Percentiles rank a stretch among this genome's conserved stretches.
These are phyloP conservation scores for Lyophyllum decastes DNA, from an alignment of 768 basidiomycete species.

Conservation along the genomic window DNA sequence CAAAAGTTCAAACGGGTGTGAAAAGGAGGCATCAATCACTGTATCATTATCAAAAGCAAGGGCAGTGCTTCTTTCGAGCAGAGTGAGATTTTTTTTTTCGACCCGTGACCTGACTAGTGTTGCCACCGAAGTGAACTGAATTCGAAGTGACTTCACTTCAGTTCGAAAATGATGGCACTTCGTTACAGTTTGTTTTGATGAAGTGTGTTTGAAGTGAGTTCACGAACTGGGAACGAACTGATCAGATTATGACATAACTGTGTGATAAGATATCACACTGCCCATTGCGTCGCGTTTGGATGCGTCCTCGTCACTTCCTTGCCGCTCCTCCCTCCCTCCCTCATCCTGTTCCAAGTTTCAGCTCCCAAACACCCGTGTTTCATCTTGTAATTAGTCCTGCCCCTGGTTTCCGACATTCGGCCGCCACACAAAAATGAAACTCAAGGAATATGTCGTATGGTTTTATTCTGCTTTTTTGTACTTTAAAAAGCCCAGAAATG, in stretches of 20 bases:
- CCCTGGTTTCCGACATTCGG: not conserved
- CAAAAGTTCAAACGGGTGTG: too few relatives aligned
- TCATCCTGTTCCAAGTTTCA: not conserved
- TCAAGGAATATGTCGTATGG: too few relatives aligned
- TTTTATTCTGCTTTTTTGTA: too few relatives aligned
- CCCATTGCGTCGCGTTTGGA: not conserved
- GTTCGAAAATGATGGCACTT: too few relatives aligned
- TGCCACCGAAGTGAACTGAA: not conserved
- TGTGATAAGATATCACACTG: not conserved
- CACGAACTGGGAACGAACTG: not conserved
- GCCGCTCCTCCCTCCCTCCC: not conserved
- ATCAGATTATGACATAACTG: not conserved
- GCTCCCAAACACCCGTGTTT: not conserved
- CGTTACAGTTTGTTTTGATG: not conserved
- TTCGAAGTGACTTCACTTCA: not conserved
- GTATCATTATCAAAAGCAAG: too few relatives aligned
- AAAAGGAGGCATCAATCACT: too few relatives aligned
- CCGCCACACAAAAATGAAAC: not conserved
- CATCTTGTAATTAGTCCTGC: not conserved
- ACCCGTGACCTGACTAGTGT: not conserved
- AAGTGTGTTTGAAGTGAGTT: not conserved
- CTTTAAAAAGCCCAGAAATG: too few relatives aligned
- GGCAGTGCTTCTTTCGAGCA: too few relatives aligned
- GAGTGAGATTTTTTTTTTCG: too few relatives aligned
- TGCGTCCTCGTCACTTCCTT: not conserved